phyloP scores from a whole-genome alignment of 2,329 filamentous ascomycete genomes.

The Thielaviopsis populi region DNA sequence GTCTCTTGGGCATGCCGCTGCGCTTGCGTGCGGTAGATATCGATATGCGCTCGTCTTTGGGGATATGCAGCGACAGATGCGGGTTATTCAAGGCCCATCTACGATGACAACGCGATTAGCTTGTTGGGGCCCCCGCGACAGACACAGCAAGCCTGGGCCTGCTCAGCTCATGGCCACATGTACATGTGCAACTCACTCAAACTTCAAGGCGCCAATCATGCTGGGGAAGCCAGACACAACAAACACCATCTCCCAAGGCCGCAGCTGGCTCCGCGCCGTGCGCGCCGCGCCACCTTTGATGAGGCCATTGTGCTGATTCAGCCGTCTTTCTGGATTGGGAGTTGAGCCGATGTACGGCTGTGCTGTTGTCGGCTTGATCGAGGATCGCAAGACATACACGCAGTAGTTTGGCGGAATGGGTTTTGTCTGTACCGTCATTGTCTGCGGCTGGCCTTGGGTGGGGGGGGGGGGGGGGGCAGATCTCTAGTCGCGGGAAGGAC shows the following conservation, averaged over 20 bases:
- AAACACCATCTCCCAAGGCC: conserved; percentile 84
- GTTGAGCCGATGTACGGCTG: conserved; percentile 79
- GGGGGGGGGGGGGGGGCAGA: no score
- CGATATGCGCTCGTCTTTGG: conserved; percentile 44
- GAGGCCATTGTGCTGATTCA: conserved; percentile 84
- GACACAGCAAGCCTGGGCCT: not conserved
- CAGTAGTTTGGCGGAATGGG: conserved; percentile 81
- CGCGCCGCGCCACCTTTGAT: conserved; percentile 65
- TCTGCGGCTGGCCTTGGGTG: not conserved
- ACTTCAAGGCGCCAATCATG: conserved; percentile 75
- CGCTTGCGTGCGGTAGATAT: conserved; percentile 36
- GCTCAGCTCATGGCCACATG: no score
- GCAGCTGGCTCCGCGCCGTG: conserved; percentile 51
- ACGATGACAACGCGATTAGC: not conserved
- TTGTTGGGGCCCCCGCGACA: not conserved
- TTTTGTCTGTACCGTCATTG: conserved; percentile 31
- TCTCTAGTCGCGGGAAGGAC: no score
- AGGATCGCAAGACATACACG: conserved; percentile 83
- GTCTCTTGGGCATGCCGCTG: conserved; percentile 40
- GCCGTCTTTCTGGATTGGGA: conserved; percentile 67
- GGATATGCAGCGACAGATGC: conserved; percentile 65
- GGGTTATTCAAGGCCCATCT: conserved; percentile 91
- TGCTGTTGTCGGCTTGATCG: conserved; percentile 45
- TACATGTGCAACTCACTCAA: conserved; percentile 53
- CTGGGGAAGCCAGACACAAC: conserved; percentile 82